Conservation (phyloP, 306 rosid genomes). For the Gastrolobium bilobum region DNA sequence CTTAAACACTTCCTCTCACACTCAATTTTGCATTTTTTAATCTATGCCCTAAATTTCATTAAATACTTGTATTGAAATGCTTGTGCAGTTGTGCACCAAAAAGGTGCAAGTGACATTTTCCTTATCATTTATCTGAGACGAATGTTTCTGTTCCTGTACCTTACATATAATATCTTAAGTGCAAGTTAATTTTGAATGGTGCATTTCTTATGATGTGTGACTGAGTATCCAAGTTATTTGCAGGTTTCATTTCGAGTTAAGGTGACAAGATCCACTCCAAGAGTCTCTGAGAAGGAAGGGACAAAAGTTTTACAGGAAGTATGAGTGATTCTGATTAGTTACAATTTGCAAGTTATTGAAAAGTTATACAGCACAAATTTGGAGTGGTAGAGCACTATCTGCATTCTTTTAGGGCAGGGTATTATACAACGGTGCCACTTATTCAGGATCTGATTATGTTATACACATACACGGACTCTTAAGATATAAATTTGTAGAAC, state of each 20-base stretch:
- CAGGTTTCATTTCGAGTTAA: constrained; percentile 85
- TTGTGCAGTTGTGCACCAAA: not conserved
- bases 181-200: constrained; percentile 2
- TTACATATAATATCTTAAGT: not conserved
- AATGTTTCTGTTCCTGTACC: not conserved
- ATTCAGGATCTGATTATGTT: constrained; percentile 15
- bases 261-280: constrained; percentile 59
- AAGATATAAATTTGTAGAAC: constrained; percentile 22
- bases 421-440: not conserved
- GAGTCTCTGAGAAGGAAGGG: constrained; percentile 45
- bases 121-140: not conserved
- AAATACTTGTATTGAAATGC: not conserved
- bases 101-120: not conserved
- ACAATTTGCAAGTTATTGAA: constrained; percentile 31
- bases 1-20: no score
- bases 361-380: constrained; percentile 36
- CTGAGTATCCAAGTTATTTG: constrained; percentile 39
- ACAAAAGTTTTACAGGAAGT: constrained; percentile 51
- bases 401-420: constrained; percentile 3
- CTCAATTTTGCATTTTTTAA: not conserved
- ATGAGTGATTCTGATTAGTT: constrained; percentile 33
- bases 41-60: not conserved
- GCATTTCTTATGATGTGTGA: constrained; percentile 15
- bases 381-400: constrained; percentile 24
- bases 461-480: not conserved